Evolutionary conservation across 169 alveolate genomes (phyloP).

Genomic region (Pseudocohnilembus persalinus): DNA sequence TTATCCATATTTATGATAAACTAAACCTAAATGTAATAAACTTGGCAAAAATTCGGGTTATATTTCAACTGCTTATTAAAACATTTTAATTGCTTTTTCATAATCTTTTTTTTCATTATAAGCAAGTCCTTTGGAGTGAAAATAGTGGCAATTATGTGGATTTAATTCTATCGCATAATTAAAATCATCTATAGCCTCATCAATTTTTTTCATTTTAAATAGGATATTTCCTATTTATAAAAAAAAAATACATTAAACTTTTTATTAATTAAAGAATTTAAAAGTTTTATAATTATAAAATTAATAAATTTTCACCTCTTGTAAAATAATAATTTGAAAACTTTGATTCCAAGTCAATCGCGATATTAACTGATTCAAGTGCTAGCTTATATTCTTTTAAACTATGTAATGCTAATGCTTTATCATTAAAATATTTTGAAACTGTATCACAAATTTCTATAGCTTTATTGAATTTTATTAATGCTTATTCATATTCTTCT

Average conservation of each 20-base stretch:
- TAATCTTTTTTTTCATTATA: slow-evolving; percentile 58
- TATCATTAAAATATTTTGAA: slow-evolving; percentile 59
- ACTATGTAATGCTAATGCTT: slow-evolving; percentile 70
- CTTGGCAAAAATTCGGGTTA: slow-evolving; percentile 66
- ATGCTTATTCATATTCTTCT: slow-evolving; percentile 56
- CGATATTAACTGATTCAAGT: slow-evolving; percentile 64
- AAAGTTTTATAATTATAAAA: slow-evolving; percentile 10
- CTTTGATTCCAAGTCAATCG: slow-evolving; percentile 56
- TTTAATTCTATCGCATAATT: slow-evolving; percentile 64
- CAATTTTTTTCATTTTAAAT: slow-evolving; percentile 12
- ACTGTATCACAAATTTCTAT: slow-evolving; percentile 45
- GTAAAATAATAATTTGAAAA: slow-evolving; percentile 64
- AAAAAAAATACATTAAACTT: background rate
- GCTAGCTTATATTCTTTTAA: slow-evolving; percentile 60
- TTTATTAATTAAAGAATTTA: no score
- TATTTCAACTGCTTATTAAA: slow-evolving; percentile 62
- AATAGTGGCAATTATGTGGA: slow-evolving; percentile 62
- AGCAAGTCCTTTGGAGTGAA: slow-evolving; percentile 79
- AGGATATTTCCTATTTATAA: background rate
- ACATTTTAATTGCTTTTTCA: slow-evolving; percentile 71
- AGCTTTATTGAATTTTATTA: slow-evolving; percentile 54
- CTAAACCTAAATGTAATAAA: slow-evolving; percentile 77
- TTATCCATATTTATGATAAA: slow-evolving; percentile 65
- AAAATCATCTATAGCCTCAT: slow-evolving; percentile 72
- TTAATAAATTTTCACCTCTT: slow-evolving; percentile 71